Evolutionary conservation across 192 early-diverging fungal genomes (phyloP), one percentile per base, ranked within the genome.

Genomic region (Coemansia sp.): DNA sequence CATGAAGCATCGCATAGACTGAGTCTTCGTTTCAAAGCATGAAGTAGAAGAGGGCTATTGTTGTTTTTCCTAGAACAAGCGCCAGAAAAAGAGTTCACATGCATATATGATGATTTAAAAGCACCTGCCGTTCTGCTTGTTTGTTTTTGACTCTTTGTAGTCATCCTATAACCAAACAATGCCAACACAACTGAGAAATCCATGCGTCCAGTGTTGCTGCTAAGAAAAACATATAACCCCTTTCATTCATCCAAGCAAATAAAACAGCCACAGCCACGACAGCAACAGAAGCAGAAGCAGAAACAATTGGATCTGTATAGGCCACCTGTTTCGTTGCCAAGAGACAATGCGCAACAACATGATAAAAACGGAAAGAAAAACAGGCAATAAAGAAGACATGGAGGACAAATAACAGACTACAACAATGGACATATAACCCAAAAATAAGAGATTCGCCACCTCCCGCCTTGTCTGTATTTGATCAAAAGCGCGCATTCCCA

Each of bases 31-130:
- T 59, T 18, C 37, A 38, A 38, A 59, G 12, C 26, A 18, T 59
- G 13, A 59, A 59, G 57, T 12, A 38, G 37, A 15, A 19, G 16
- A 37, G 21, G 9, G 56, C 12, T 57, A 13, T 15, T 57, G 8
- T 37, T 6, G 15, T 56, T 26, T 2, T 18, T 56, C 15, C 26
- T 1, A 13, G 13, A 15, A 59, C 57, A 59, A 41, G 39, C 57
- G 26, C 38, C 5, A 41, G 10, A 23, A 53, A 48, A 9, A 59
- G 16, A 41, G 39, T 59, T 41, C 38, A 59, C 38, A 39, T 59
- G 57, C 57, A 59, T 41, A 59, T 41, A 59, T 41, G 38, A 23
- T 16, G 57, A 41, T 59, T 40, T 59, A 59, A 41, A 41, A 8
- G 13, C 16, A 16, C 12, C 9, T 18, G 10, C 9, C 0, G 9